Percentiles rank a stretch among this genome's conserved stretches.
Conservation (phyloP, 371 early-diverging fungal genomes). For the Umbelopsis sp. region DNA sequence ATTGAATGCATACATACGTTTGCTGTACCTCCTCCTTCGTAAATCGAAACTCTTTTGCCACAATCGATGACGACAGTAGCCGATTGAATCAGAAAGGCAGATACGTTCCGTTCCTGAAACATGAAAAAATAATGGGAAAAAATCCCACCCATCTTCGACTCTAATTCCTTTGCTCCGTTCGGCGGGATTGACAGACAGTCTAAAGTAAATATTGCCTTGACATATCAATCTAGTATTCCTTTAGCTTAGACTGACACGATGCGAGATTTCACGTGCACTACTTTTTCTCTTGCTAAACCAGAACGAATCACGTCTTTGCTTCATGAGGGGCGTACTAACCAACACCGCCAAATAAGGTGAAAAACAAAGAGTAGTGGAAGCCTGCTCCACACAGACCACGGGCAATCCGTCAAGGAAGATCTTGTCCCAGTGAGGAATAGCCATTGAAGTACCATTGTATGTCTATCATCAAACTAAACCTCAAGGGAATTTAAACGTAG, state of each 20-base stretch:
- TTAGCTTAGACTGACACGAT: neutral
- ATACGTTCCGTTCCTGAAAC: too few relatives aligned
- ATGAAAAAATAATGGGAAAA: neutral
- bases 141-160: neutral
- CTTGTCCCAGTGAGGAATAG: neutral
- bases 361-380: neutral
- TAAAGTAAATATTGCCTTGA: neutral
- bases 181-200: neutral
- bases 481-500: neutral
- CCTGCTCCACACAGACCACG: slow-evolving; percentile 10
- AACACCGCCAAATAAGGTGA: slow-evolving; percentile 2
- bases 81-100: too few relatives aligned
- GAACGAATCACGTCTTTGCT: neutral
- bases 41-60: neutral
- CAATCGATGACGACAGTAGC: too few relatives aligned
- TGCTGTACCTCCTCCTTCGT: neutral
- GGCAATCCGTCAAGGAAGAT: neutral
- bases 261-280: neutral
- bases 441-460: too few relatives aligned
- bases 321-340: neutral
- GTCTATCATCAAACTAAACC: too few relatives aligned
- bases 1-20: neutral
- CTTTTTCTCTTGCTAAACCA: neutral
- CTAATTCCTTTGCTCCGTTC: neutral
- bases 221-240: neutral